Conservation (phyloP, 306 rosid genomes). For the Coriaria nepalensis region DNA sequence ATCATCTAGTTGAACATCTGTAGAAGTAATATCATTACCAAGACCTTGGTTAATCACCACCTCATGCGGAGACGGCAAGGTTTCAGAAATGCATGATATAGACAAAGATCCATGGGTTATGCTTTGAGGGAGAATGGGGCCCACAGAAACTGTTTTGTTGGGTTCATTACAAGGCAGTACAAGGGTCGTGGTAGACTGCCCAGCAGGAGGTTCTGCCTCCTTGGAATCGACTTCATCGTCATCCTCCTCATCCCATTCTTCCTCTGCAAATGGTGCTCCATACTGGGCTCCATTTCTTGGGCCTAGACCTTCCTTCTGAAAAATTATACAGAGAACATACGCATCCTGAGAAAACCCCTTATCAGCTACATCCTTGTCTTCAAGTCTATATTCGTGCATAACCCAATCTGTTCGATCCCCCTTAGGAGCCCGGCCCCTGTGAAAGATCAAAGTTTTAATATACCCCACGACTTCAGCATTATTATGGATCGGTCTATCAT, state of each 20-base stretch:
- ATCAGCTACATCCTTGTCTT: constrained; percentile 21
- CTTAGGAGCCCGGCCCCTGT: constrained; percentile 32
- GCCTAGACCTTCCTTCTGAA: constrained; percentile 55
- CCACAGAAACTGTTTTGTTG: constrained; percentile 14
- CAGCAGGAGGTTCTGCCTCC: constrained; percentile 16
- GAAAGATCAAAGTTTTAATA: constrained; percentile 60
- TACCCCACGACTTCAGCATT: constrained; percentile 35
- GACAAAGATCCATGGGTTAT: constrained; percentile 15
- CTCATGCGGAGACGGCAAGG: constrained; percentile 11
- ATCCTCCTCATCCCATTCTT: constrained; percentile 43
- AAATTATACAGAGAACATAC: constrained; percentile 50
- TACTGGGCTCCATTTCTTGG: constrained; percentile 57
- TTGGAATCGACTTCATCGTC: constrained; percentile 21
- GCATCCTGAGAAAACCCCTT: constrained; percentile 35
- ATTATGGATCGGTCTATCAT: constrained; percentile 26
- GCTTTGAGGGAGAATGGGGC: constrained; percentile 11
- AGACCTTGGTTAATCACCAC: background rate
- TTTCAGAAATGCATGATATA: constrained; percentile 25
- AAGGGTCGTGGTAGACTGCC: constrained; percentile 6
- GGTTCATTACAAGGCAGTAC: constrained; percentile 6
- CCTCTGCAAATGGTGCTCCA: constrained; percentile 48
- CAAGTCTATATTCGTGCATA: constrained; percentile 67
- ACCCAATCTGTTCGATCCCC: constrained; percentile 83
- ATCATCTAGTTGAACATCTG: constrained; percentile 5
- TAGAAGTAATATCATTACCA: constrained; percentile 8